Percentiles rank a stretch among this genome's conserved stretches.
phyloP scores from a whole-genome alignment of 495 filamentous ascomycete species.

The Cudoniella acicularis region DNA sequence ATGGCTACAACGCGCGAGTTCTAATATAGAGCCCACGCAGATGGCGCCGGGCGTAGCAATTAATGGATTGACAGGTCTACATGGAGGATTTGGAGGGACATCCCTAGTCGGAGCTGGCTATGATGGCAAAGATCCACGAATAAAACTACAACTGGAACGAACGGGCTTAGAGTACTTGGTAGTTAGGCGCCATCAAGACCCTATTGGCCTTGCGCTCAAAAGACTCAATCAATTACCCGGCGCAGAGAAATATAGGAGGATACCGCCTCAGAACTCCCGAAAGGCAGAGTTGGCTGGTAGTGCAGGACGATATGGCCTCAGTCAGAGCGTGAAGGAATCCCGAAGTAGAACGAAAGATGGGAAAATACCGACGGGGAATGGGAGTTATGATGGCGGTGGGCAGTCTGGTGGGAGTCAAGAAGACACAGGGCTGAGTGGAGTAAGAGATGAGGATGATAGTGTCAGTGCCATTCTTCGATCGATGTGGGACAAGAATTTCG shows the following conservation, averaged over 20 bases:
- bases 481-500: slow-evolving; percentile 52
- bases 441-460: slow-evolving; percentile 40
- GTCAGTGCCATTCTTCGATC: slow-evolving; percentile 43
- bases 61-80: slow-evolving; percentile 30
- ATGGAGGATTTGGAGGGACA: slow-evolving; percentile 31
- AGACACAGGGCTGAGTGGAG: slow-evolving; percentile 34
- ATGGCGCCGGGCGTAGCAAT: slow-evolving; percentile 36
- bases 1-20: slow-evolving; percentile 64
- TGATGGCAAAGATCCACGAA: slow-evolving; percentile 48
- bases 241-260: slow-evolving; percentile 40
- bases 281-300: slow-evolving; percentile 21
- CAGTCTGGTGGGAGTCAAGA: slow-evolving; percentile 23
- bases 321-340: slow-evolving; percentile 32
- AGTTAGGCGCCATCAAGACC: slow-evolving; percentile 64
- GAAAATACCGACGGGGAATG: background rate
- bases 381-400: slow-evolving; percentile 32
- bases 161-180: slow-evolving; percentile 63
- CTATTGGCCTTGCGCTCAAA: slow-evolving; percentile 52
- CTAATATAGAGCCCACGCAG: slow-evolving; percentile 53
- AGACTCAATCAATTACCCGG: slow-evolving; percentile 49
- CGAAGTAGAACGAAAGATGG: slow-evolving; percentile 17
- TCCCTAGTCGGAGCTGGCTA: slow-evolving; percentile 35
- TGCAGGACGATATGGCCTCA: slow-evolving; percentile 32
- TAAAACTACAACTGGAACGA: slow-evolving; percentile 55
- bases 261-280: slow-evolving; percentile 31